Percentiles rank a stretch among this genome's conserved stretches.
phyloP scores from a whole-genome alignment of 1,139 yeast genomes.

The Pichia sp. region DNA sequence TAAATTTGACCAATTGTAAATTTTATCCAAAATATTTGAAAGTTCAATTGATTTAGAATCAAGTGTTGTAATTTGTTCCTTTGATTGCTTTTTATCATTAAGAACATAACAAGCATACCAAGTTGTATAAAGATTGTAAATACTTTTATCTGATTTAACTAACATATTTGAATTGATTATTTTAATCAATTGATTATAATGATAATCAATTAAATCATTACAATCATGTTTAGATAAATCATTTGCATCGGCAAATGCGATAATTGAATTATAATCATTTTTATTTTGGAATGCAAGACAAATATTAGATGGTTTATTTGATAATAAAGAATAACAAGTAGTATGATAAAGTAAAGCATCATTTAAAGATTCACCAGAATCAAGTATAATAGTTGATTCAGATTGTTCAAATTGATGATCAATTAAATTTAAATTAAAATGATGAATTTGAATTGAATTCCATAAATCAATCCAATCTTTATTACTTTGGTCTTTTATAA shows the following conservation, averaged over 20 bases:
- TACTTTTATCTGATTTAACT: constrained; percentile 11
- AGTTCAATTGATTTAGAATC: constrained; percentile 16
- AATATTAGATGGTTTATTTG: constrained; percentile 7
- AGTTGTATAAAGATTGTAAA: constrained; percentile 8
- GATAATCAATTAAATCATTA: constrained; percentile 32
- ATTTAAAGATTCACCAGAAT: constrained; percentile 10
- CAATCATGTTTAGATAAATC: constrained; percentile 9
- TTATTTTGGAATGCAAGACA: constrained; percentile 9
- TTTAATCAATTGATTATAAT: constrained; percentile 27
- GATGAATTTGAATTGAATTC: constrained; percentile 4
- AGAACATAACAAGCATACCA: constrained; percentile 11
- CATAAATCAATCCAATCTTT: constrained; percentile 13
- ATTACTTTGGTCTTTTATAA: constrained; percentile 1
- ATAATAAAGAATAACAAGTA: constrained; percentile 8
- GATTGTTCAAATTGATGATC: constrained; percentile 7
- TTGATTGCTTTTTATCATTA: constrained; percentile 13
- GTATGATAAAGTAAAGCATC: constrained; percentile 10
- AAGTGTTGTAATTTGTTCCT: constrained; percentile 20
- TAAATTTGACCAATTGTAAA: constrained; percentile 25
- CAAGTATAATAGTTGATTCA: constrained; percentile 10
- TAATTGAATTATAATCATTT: constrained; percentile 9
- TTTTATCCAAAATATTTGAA: constrained; percentile 28
- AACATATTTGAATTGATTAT: constrained; percentile 21
- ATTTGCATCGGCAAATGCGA: constrained; percentile 10
- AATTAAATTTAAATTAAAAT: constrained; percentile 9